Evolutionary conservation across 345 rosid species (phyloP), one percentile per base, ranked within the genome.

Genomic region (Eucalyptus viminalis): DNA sequence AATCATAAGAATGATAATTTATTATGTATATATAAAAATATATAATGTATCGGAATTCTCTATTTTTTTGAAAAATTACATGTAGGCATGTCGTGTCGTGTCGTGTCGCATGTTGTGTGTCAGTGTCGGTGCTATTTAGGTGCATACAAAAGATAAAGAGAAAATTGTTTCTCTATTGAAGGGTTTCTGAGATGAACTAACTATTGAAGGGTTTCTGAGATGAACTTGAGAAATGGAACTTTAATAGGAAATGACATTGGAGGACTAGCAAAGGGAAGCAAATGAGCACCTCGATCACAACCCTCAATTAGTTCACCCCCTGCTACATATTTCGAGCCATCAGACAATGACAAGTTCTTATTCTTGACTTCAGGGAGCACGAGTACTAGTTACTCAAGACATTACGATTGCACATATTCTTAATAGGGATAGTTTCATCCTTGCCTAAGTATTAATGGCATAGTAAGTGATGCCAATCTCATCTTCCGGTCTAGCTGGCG

Each of bases 401-500:
- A 72, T 72, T 37, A 17, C 25, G 43, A 9, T 34, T 8, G 13
- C 24, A 67, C 80, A 67, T 31, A 16, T 67, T 67, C 80, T 67
- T 67, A 31, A 67, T 67, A 67, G 80, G 81, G 25, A 37, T 37
- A 72, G 1, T 72, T 49, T 34, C 87, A 50, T 50, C 10, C 88
- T 13, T 87, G 86, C 81, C 81, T 91, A 43, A 62, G 43, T 43
- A 49, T 56, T 43, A 47, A 92, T 91, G 29, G 91, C 89, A 27
- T 94, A 93, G 88, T 92, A 93, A 86, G 93, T 92, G 40, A 94
- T 93, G 90, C 87, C 88, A 40, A 95, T 91, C 37, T 65, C 93
- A 88, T 94, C 95, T 88, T 94, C 91, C 51, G 95, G 94, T 15
- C 51, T 91, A 5, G 91, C 49, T 17, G 94, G 94, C 14, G 95